These are phyloP conservation scores for Blastobotrys petasosporus DNA, from an alignment of 1,139 yeast species.

Conservation along the genomic window DNA sequence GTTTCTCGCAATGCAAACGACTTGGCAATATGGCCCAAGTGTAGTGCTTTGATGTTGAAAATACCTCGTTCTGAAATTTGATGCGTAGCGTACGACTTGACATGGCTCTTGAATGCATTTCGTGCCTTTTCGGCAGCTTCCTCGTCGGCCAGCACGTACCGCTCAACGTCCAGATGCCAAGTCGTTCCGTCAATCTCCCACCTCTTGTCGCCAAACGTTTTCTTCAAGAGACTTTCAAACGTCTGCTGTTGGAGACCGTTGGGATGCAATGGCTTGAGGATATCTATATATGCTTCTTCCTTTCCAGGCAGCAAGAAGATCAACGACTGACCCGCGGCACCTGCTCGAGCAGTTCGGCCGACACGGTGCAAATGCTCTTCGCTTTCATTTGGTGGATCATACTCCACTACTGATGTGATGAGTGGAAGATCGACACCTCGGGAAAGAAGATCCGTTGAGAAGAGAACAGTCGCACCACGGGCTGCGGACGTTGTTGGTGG, in stretches of 20 bases:
- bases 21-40: constrained; percentile 93
- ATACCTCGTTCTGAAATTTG: constrained; percentile 67
- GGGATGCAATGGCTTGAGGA: constrained; percentile 55
- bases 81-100: constrained; percentile 97
- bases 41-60: constrained; percentile 75
- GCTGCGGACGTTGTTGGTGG: constrained; percentile 19
- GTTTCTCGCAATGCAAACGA: constrained; percentile 91
- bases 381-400: constrained; percentile 86
- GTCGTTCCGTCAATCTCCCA: constrained; percentile 97
- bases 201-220: constrained; percentile 57
- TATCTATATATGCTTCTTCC: constrained; percentile 76
- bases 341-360: constrained; percentile 96
- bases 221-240: constrained; percentile 47
- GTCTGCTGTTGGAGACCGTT: constrained; percentile 48
- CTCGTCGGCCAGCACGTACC: constrained; percentile 74
- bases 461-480: constrained; percentile 54
- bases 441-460: constrained; percentile 90
- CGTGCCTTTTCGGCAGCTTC: constrained; percentile 65
- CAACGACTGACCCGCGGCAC: constrained; percentile 63
- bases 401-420: constrained; percentile 75
- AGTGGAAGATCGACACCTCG: constrained; percentile 82
- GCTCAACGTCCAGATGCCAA: constrained; percentile 86
- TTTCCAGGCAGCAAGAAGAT: constrained; percentile 79
- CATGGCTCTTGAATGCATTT: constrained; percentile 79
- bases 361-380: constrained; percentile 93